Evolutionary conservation across 2,329 filamentous ascomycete genomes (phyloP).

Genomic region (Clonostachys sp.): DNA sequence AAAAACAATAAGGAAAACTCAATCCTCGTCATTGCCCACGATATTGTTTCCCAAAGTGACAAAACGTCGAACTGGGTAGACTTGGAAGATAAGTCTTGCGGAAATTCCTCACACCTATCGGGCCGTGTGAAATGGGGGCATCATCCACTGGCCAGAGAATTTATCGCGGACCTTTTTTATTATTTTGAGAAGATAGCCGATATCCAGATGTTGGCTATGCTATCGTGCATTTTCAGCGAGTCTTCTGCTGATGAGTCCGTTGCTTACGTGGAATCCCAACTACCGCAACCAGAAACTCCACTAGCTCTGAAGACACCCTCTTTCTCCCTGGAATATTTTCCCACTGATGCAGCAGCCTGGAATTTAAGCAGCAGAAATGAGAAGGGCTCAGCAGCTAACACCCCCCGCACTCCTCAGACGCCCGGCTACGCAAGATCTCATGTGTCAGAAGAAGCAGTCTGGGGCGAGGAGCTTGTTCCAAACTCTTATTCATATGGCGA

Average conservation of each 20-base stretch:
- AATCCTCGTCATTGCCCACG: conserved; percentile 64
- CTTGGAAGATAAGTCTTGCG: conserved; percentile 4
- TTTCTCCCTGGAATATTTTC: conserved; percentile 64
- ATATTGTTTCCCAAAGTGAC: conserved; percentile 43
- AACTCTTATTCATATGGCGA: conserved; percentile 59
- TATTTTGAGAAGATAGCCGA: conserved; percentile 60
- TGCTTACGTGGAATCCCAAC: conserved; percentile 51
- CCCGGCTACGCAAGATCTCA: conserved; percentile 49
- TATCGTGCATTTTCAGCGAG: conserved; percentile 66
- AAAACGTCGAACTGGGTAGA: background rate
- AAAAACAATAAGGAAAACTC: conserved; percentile 51
- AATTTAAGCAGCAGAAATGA: conserved; percentile 45
- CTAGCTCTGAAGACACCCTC: conserved; percentile 61
- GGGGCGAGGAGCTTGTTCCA: conserved; percentile 47
- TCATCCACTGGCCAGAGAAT: conserved; percentile 58
- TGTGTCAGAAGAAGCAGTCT: conserved; percentile 49
- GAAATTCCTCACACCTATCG: conserved; percentile 25
- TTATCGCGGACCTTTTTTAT: conserved; percentile 58
- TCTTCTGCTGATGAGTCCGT: conserved; percentile 49
- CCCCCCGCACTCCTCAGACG: conserved; percentile 54
- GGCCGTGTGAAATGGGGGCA: conserved; percentile 65
- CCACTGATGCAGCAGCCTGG: conserved; percentile 52
- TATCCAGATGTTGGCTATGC: conserved; percentile 67
- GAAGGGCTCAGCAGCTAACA: conserved; percentile 49
- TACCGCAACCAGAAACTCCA: conserved; percentile 56